Percentiles rank a stretch among this genome's conserved stretches.
phyloP scores from a whole-genome alignment of 139 green algal species.

The Micromonas commoda region DNA sequence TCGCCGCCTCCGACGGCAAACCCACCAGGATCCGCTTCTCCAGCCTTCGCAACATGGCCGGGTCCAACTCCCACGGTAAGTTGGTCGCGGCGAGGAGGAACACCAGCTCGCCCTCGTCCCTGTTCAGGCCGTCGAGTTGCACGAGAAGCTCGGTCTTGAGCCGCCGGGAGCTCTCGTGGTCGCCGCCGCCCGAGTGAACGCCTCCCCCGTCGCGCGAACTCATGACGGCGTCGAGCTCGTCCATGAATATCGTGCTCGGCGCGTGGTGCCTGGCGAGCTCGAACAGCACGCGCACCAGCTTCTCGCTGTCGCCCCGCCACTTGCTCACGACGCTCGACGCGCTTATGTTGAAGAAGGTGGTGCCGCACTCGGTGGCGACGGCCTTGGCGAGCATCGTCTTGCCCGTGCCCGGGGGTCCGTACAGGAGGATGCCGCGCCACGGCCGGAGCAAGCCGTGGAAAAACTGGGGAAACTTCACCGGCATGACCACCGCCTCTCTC shows the following conservation, averaged over 20 bases:
- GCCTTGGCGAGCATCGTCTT: constrained; percentile 61
- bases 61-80: constrained; percentile 49
- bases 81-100: constrained; percentile 48
- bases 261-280: constrained; percentile 44
- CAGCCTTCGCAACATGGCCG: constrained; percentile 38
- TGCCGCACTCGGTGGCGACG: constrained; percentile 63
- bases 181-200: neutral
- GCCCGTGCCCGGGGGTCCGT: constrained; percentile 57
- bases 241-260: constrained; percentile 37
- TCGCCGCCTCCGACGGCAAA: constrained; percentile 19
- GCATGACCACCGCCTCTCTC: constrained; percentile 74
- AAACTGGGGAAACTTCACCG: constrained; percentile 60
- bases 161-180: constrained; percentile 29
- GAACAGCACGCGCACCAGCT: constrained; percentile 70
- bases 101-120: constrained; percentile 37
- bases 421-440: constrained; percentile 58
- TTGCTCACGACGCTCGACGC: constrained; percentile 67
- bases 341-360: constrained; percentile 80
- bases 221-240: constrained; percentile 37
- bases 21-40: constrained; percentile 21
- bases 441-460: constrained; percentile 54
- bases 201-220: constrained; percentile 7
- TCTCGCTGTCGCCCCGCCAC: constrained; percentile 61
- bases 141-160: constrained; percentile 39
- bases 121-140: constrained; percentile 48